A percentile compares a stretch with the other conserved stretches of the same genome.
Conservation (phyloP, 805 yeast genomes). For the Saccharomycopsis schoenii region DNA sequence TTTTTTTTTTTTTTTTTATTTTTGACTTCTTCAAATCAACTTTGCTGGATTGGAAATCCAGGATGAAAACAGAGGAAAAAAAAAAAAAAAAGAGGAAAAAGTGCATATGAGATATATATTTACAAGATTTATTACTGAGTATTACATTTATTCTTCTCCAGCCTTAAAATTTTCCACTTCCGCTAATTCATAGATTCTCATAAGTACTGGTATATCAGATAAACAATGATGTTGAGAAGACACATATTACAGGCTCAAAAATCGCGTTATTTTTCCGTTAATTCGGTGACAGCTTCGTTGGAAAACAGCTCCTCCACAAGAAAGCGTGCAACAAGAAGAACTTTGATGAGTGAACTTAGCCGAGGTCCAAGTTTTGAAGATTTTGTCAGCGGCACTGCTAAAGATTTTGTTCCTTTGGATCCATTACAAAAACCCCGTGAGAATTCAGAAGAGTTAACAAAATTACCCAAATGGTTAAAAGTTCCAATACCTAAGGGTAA, state of each 20-base stretch:
- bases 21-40: background rate
- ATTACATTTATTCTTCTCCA: too few relatives aligned
- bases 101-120: too few relatives aligned
- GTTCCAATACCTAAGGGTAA: slow-evolving; percentile 96
- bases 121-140: too few relatives aligned
- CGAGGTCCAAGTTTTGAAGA: slow-evolving; percentile 90
- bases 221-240: background rate
- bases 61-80: background rate
- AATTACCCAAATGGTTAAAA: slow-evolving; percentile 89
- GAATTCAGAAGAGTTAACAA: slow-evolving; percentile 47
- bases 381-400: slow-evolving; percentile 74
- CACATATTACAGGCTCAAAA: background rate
- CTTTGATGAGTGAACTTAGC: slow-evolving; percentile 1
- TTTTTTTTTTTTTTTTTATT: too few relatives aligned
- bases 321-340: slow-evolving; percentile 5
- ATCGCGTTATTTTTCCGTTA: background rate
- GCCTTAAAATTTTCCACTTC: too few relatives aligned
- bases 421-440: slow-evolving; percentile 67
- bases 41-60: background rate
- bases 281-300: background rate
- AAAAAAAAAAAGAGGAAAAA: background rate
- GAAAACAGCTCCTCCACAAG: background rate
- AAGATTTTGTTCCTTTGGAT: slow-evolving; percentile 44
- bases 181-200: too few relatives aligned
- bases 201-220: background rate